phyloP scores from a whole-genome alignment of 805 yeast genomes.

The Metschnikowia picachoensis region DNA sequence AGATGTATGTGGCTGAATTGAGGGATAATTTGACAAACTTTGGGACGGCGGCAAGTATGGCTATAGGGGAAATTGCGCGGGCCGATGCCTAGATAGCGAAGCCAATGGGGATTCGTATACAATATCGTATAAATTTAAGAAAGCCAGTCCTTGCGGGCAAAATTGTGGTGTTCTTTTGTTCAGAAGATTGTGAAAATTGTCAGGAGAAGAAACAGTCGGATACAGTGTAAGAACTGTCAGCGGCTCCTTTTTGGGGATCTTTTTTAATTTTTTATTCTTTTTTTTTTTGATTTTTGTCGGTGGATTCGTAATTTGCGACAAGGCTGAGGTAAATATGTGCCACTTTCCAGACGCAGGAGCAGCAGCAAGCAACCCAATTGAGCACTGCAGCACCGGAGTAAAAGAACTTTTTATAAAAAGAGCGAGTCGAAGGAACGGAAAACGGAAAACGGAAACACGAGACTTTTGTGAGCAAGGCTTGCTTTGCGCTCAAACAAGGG shows the following conservation, averaged over 20 bases:
- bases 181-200: too few species aligned
- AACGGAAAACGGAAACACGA: neutral
- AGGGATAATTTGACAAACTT: neutral
- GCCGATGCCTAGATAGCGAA: too few species aligned
- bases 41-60: neutral
- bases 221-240: neutral
- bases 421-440: too few species aligned
- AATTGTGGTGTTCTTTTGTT: too few species aligned
- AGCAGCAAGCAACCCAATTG: constrained; percentile 2
- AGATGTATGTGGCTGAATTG: neutral
- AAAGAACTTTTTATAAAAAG: too few species aligned
- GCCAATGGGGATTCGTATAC: too few species aligned
- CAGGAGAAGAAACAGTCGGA: too few species aligned
- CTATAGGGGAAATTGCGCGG: too few species aligned
- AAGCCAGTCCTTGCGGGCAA: too few species aligned
- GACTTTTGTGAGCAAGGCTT: neutral
- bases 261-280: neutral
- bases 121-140: too few species aligned
- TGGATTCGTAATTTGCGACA: constrained; percentile 1
- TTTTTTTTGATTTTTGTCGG: neutral
- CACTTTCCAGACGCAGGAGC: constrained; percentile 1
- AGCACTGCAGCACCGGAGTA: neutral
- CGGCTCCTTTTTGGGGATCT: neutral
- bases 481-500: too few species aligned
- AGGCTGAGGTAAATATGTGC: constrained; percentile 3